A percentile compares a stretch with the other conserved stretches of the same genome.
Evolutionary conservation across 805 yeast genomes (phyloP).

Genomic region (Blastobotrys peoriensis): DNA sequence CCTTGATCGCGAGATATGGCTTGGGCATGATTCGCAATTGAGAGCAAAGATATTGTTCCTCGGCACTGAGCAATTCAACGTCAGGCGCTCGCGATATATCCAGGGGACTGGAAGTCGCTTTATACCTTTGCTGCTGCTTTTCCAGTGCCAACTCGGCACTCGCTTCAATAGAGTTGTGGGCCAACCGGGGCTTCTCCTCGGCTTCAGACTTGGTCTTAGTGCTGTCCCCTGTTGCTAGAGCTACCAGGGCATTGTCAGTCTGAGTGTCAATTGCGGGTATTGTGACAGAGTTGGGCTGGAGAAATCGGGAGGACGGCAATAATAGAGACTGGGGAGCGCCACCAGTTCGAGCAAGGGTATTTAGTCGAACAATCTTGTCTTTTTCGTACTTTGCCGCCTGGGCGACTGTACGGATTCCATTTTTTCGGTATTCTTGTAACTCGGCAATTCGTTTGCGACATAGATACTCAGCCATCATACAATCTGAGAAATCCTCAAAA

Average conservation of each 20-base stretch:
- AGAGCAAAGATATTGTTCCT: conserved; percentile 81
- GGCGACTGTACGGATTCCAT: conserved; percentile 80
- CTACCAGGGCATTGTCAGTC: conserved; percentile 7
- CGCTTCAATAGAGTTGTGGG: conserved; percentile 7
- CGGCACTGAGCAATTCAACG: conserved; percentile 73
- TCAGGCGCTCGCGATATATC: conserved; percentile 62
- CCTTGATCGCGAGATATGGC: conserved; percentile 90
- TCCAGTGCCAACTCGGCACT: background rate
- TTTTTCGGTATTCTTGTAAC: conserved; percentile 86
- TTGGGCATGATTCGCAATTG: conserved; percentile 82
- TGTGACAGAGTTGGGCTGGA: conserved; percentile 2
- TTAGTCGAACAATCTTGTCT: conserved; percentile 67
- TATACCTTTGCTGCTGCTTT: conserved; percentile 8
- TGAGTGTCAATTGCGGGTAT: conserved; percentile 5
- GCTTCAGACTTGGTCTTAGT: background rate
- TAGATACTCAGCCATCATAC: conserved; percentile 68
- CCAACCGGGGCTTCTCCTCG: background rate
- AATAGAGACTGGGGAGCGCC: conserved; percentile 1
- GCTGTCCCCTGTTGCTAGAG: background rate
- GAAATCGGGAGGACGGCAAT: conserved; percentile 4
- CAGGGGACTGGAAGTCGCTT: conserved; percentile 30
- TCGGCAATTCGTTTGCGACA: conserved; percentile 79
- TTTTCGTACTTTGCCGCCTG: conserved; percentile 82
- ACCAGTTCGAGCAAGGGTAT: conserved; percentile 53
- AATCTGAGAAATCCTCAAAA: conserved; percentile 67